phyloP scores from a whole-genome alignment of 1,139 yeast genomes.

The Kazachstania sp. region DNA sequence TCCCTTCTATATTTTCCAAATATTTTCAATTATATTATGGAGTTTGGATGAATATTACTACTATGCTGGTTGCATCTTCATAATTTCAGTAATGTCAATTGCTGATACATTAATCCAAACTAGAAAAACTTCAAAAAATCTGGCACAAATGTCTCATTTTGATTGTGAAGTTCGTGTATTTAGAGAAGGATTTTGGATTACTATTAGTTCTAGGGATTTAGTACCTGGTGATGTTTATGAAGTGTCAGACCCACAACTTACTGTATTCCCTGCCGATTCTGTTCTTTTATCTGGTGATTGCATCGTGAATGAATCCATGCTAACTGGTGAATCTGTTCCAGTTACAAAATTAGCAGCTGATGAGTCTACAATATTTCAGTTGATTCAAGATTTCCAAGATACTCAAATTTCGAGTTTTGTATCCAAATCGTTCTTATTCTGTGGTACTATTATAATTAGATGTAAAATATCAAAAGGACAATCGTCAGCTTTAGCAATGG shows the following conservation, averaged over 20 bases:
- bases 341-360: constrained; percentile 71
- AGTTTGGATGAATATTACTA: constrained; percentile 83
- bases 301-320: constrained; percentile 89
- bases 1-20: constrained; percentile 90
- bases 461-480: constrained; percentile 52
- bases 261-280: constrained; percentile 80
- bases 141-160: constrained; percentile 65
- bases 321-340: constrained; percentile 97
- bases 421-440: constrained; percentile 68
- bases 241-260: constrained; percentile 73
- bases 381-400: constrained; percentile 45
- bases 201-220: constrained; percentile 64
- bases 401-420: constrained; percentile 55
- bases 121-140: constrained; percentile 58
- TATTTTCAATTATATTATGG: constrained; percentile 87
- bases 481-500: constrained; percentile 69
- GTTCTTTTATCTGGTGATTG: constrained; percentile 83
- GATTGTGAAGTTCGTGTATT: constrained; percentile 79
- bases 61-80: constrained; percentile 84
- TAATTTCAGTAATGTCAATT: constrained; percentile 76
- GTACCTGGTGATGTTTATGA: constrained; percentile 97
- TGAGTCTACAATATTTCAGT: constrained; percentile 47
- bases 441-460: constrained; percentile 82
- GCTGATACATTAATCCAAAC: constrained; percentile 78
- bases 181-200: constrained; percentile 92